These are phyloP conservation scores for Lipomyces oligophaga DNA, from an alignment of 805 yeast genomes.

Conservation along the genomic window DNA sequence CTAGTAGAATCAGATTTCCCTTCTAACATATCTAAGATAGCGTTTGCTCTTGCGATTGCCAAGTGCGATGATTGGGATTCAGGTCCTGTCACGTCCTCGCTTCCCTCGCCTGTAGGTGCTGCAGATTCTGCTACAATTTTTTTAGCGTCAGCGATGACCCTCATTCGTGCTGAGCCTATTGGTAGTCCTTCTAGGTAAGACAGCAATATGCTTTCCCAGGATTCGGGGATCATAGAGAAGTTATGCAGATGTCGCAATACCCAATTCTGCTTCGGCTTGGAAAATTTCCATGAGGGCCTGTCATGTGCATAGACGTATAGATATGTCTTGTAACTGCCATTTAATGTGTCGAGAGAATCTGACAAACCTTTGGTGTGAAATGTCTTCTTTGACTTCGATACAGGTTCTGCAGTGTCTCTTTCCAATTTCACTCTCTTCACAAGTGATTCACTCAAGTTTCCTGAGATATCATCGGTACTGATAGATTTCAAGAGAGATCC, in stretches of 20 bases:
- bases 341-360: no score
- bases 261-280: slow-evolving; percentile 24
- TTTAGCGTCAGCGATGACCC: slow-evolving; percentile 14
- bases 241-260: slow-evolving; percentile 10
- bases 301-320: slow-evolving; percentile 4
- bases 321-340: slow-evolving; percentile 8
- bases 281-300: slow-evolving; percentile 14
- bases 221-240: neutral
- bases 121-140: neutral
- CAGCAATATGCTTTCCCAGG: neutral
- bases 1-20: neutral
- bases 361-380: no score
- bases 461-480: no score
- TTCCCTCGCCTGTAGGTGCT: neutral
- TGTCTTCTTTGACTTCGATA: no score
- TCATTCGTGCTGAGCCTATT: slow-evolving; percentile 8
- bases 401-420: no score
- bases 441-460: no score
- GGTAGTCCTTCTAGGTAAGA: slow-evolving; percentile 10
- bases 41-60: slow-evolving; percentile 8
- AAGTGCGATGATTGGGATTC: no score
- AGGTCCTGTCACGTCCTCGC: neutral
- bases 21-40: neutral
- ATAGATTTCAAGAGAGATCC: no score
- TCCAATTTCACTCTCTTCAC: no score